Evolutionary conservation across 169 alveolate genomes (phyloP).

Genomic region (Besnoitia besnoiti): DNA sequence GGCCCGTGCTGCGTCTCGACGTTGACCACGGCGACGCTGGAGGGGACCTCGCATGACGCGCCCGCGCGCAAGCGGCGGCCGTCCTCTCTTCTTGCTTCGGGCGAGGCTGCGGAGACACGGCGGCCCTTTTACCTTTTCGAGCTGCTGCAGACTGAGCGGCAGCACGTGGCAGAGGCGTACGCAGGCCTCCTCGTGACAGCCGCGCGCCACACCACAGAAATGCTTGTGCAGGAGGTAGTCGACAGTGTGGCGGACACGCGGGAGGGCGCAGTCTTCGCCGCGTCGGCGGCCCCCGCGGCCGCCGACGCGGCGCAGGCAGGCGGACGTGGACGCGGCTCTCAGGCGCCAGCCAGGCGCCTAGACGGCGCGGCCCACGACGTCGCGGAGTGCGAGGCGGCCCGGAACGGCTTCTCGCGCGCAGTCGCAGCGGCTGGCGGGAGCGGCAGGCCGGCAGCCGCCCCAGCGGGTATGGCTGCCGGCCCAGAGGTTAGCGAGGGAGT

Average conservation of each 20-base stretch:
- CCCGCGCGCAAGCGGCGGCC: neutral
- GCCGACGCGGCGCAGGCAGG: neutral
- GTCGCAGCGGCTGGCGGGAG: no score
- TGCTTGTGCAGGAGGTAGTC: neutral
- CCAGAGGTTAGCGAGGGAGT: no score
- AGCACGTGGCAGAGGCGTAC: constrained; percentile 46
- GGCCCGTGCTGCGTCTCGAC: constrained; percentile 26
- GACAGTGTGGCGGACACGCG: neutral
- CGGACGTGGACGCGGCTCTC: no score
- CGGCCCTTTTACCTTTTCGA: constrained; percentile 40
- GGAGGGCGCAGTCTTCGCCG: neutral
- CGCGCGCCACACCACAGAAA: constrained; percentile 20
- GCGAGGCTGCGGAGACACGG: neutral
- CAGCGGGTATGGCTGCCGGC: no score
- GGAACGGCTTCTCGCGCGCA: no score
- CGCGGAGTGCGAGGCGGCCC: no score
- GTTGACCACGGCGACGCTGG: constrained; percentile 30
- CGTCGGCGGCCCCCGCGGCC: neutral
- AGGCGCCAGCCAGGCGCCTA: no score
- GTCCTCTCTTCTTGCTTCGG: neutral
- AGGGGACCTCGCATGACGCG: constrained; percentile 3
- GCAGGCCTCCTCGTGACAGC: constrained; percentile 42
- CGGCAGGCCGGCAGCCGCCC: no score
- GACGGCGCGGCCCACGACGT: no score
- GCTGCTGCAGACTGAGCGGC: constrained; percentile 38